These are phyloP conservation scores for Trichosporon asahii DNA, from an alignment of 1,284 basidiomycete genomes.

Conservation along the genomic window DNA sequence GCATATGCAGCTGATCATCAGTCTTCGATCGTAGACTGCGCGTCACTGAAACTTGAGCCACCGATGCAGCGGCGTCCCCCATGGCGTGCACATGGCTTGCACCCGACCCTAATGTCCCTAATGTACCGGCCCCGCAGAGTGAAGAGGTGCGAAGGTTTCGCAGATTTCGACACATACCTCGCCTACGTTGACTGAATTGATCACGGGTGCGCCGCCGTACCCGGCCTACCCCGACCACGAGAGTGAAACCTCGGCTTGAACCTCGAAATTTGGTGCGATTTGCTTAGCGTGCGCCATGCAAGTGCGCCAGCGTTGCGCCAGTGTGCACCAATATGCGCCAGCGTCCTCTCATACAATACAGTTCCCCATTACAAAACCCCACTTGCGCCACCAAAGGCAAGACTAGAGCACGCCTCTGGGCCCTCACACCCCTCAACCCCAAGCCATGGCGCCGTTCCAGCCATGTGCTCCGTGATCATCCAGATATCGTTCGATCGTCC, in stretches of 20 bases:
- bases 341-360: neutral
- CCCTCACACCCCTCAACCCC: no score
- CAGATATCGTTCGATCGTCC: neutral
- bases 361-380: no score
- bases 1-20: no score
- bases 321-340: no score
- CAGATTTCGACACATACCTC: neutral
- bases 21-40: no score
- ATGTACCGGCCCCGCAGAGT: neutral
- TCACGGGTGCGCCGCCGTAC: neutral
- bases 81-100: neutral
- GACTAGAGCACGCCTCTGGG: no score
- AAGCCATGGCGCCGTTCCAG: neutral
- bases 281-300: no score
- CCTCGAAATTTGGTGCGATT: neutral
- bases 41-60: neutral
- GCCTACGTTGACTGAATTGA: slow-evolving; percentile 5
- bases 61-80: neutral
- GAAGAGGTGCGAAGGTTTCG: neutral
- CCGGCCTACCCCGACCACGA: neutral
- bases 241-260: neutral
- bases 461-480: neutral
- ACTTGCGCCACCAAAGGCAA: no score
- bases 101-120: no score
- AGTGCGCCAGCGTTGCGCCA: no score